Evolutionary conservation across 352 stramenopile genomes (phyloP).

Genomic region (Phytophthora citrophthora): DNA sequence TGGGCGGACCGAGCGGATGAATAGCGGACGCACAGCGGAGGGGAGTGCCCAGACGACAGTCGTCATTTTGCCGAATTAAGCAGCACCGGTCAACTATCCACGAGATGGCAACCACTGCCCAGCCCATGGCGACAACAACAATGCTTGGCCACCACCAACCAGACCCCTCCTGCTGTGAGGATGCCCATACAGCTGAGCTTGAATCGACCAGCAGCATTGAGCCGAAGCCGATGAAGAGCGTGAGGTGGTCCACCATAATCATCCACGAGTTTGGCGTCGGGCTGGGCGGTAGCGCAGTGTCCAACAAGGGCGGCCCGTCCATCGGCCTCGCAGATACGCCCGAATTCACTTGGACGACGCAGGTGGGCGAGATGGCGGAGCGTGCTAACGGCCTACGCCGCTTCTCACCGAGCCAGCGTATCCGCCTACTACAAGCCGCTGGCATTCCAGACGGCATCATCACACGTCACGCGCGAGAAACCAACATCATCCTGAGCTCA

Average conservation of each 20-base stretch:
- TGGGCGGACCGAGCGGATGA: slow-evolving; percentile 19
- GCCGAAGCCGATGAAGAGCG: slow-evolving; percentile 32
- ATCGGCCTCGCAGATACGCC: slow-evolving; percentile 59
- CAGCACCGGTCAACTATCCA: slow-evolving; percentile 5
- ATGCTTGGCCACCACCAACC: slow-evolving; percentile 8
- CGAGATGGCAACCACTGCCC: slow-evolving; percentile 10
- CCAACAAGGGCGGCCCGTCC: slow-evolving; percentile 60
- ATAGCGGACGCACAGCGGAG: slow-evolving; percentile 26
- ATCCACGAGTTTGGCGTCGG: slow-evolving; percentile 71
- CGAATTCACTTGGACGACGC: slow-evolving; percentile 76
- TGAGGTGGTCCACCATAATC: slow-evolving; percentile 51
- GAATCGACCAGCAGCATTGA: background rate
- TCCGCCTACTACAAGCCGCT: slow-evolving; percentile 57
- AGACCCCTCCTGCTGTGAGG: background rate
- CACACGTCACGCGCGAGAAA: slow-evolving; percentile 64
- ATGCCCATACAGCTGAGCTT: slow-evolving; percentile 5
- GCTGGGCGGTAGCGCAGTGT: slow-evolving; percentile 61
- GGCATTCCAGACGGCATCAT: slow-evolving; percentile 73
- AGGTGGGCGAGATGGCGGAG: slow-evolving; percentile 72
- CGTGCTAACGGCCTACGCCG: slow-evolving; percentile 67
- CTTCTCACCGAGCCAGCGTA: slow-evolving; percentile 64
- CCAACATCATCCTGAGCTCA: slow-evolving; percentile 72
- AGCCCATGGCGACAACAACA: slow-evolving; percentile 1
- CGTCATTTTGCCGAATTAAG: background rate
- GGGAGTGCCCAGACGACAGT: slow-evolving; percentile 5